phyloP scores from a whole-genome alignment of 176 grass and related monocot species.

The Carex myosuroides region DNA sequence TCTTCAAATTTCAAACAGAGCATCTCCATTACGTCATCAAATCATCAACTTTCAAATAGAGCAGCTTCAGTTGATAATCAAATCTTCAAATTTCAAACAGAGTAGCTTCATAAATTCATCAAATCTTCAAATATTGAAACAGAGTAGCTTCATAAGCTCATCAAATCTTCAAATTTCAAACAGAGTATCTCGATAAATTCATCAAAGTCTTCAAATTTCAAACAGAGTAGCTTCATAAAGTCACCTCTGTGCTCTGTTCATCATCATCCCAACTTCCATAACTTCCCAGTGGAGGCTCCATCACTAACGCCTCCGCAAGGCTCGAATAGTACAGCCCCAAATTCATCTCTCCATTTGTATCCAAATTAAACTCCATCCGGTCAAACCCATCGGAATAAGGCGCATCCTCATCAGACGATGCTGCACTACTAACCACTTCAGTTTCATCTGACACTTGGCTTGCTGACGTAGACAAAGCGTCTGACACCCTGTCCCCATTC shows the following conservation, averaged over 20 bases:
- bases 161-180: too few species aligned
- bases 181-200: background rate
- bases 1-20: too few species aligned
- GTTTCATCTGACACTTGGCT: background rate
- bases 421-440: background rate
- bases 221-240: background rate
- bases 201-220: background rate
- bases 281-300: background rate
- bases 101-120: too few species aligned
- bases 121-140: too few species aligned
- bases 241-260: background rate
- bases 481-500: background rate
- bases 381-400: background rate
- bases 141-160: too few species aligned
- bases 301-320: constrained; percentile 2
- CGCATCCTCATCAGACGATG: background rate
- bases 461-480: background rate
- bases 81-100: too few species aligned
- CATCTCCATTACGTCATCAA: too few species aligned
- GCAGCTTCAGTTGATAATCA: too few species aligned
- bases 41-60: too few species aligned
- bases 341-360: constrained; percentile 23
- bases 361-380: background rate
- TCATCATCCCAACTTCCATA: constrained; percentile 17
- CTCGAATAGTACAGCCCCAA: constrained; percentile 16